Evolutionary conservation across 2,329 filamentous ascomycete genomes (phyloP).

Genomic region (Trichoderma guizhouense): DNA sequence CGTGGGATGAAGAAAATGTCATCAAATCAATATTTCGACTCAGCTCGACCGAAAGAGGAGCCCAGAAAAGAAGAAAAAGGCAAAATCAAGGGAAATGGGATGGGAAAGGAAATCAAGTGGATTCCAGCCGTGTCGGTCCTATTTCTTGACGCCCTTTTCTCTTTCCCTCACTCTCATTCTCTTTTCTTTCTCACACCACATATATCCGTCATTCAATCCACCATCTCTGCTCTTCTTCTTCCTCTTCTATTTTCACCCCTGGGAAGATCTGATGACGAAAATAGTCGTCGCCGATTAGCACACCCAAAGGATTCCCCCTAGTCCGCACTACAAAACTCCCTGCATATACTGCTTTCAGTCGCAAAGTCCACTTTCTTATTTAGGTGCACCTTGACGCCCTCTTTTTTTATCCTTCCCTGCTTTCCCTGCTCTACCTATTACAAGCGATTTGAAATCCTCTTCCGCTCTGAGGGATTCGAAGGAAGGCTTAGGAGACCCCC

Average conservation of each 20-base stretch:
- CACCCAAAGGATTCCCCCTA: not conserved
- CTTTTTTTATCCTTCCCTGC: not conserved
- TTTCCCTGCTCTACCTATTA: not conserved
- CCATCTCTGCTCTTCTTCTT: not conserved
- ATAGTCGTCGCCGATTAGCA: not conserved
- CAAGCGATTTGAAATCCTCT: not conserved
- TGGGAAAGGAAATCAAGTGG: not conserved
- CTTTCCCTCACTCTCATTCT: not conserved
- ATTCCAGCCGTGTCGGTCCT: not conserved
- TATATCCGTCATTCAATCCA: not conserved
- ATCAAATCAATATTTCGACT: not conserved
- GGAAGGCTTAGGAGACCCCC: not conserved
- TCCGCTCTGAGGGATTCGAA: not conserved
- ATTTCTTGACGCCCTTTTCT: not conserved
- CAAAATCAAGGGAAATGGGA: not conserved
- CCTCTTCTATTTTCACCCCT: not conserved
- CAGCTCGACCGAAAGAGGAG: not conserved
- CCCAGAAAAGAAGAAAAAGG: not conserved
- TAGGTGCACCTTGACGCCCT: not conserved
- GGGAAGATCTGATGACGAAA: not conserved
- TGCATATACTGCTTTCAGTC: not conserved
- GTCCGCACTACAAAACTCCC: not conserved
- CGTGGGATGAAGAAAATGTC: not conserved
- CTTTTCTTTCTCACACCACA: not conserved
- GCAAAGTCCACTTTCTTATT: constrained; percentile 1